Evolutionary conservation across 2,329 filamentous ascomycete genomes (phyloP), one percentile per base, ranked within the genome.

Genomic region (Colletotrichum truncatum): DNA sequence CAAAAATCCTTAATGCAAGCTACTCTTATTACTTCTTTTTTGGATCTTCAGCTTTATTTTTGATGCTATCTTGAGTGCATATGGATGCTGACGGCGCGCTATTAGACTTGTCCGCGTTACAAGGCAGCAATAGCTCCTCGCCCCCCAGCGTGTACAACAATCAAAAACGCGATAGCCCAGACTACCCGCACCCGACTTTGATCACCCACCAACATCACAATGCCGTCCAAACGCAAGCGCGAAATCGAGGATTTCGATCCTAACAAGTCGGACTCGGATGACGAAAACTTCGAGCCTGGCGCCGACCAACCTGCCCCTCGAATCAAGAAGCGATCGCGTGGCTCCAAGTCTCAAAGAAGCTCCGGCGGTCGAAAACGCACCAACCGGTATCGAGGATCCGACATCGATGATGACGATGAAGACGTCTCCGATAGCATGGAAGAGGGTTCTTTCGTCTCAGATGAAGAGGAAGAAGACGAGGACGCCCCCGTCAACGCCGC

Each of bases 241-340:
- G 81, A 81, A 63, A 77, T 88, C 59, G 84, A 87, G 68, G 81
- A 82, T 58, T 91, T 90, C 70, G 89, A 91, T 74, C 87, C 86
- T 3, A 90, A 90, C 74, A 85, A 88, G 73, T 91, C 89, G 53
- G 89, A 91, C 70, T 82, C 89, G 2, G 85, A 88, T 52, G 89
- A 91, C 72, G 87, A 88, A 69, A 89, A 89, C 74, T 91, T 91
- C 71, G 85, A 89, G 63, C 88, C 88, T 14, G 74, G 76, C 14
- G 73, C 75, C 21, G 81, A 84, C 69, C 80, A 77, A 25, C 77
- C 79, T 28, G 78, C 83, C 14, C 77, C 77, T 12, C 79, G 79
- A 64, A 70, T 66, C 51, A 75, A 74, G 66, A 81, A 80, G 68
- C 75, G 78, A 69, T 76, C 76, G 28, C 71, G 74, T 26, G 64